These are phyloP conservation scores for Alopecurus myosuroides DNA, from an alignment of 176 grass and related monocot genomes.

Conservation along the genomic window DNA sequence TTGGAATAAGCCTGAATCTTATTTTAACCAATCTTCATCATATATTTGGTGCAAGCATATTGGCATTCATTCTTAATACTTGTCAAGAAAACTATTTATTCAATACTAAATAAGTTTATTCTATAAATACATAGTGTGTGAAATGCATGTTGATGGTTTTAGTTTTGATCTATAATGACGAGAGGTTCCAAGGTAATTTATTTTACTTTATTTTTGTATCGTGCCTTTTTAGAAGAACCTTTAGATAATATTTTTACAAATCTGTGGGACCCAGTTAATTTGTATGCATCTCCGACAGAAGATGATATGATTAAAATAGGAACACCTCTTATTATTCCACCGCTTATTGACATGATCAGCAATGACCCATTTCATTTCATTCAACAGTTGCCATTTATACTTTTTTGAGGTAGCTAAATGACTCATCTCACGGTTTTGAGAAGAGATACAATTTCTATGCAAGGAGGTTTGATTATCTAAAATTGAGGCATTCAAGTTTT, in stretches of 20 bases:
- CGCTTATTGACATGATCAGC: conserved; percentile 95
- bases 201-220: not conserved
- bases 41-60: not conserved
- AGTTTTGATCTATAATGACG: conserved; percentile 97
- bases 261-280: conserved; percentile 89
- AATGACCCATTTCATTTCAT: conserved; percentile 69
- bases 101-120: conserved; percentile 2
- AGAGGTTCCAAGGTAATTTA: conserved; percentile 69
- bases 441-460: not conserved
- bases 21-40: not conserved
- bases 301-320: conserved; percentile 69
- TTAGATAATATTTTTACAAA: conserved; percentile 38
- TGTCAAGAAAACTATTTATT: not conserved
- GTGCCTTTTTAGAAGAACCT: conserved; percentile 7
- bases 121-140: conserved; percentile 82
- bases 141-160: conserved; percentile 99
- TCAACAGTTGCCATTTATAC: not conserved
- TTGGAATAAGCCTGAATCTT: not conserved
- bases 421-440: not conserved
- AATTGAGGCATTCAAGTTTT: no score
- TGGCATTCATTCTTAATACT: not conserved
- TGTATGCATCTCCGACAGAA: conserved; percentile 63
- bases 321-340: conserved; percentile 59
- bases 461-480: not conserved
- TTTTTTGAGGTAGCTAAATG: conserved; percentile 25